These are phyloP conservation scores for Lasiodiplodia theobromae DNA, from an alignment of 2,329 filamentous ascomycete species.

Conservation along the genomic window DNA sequence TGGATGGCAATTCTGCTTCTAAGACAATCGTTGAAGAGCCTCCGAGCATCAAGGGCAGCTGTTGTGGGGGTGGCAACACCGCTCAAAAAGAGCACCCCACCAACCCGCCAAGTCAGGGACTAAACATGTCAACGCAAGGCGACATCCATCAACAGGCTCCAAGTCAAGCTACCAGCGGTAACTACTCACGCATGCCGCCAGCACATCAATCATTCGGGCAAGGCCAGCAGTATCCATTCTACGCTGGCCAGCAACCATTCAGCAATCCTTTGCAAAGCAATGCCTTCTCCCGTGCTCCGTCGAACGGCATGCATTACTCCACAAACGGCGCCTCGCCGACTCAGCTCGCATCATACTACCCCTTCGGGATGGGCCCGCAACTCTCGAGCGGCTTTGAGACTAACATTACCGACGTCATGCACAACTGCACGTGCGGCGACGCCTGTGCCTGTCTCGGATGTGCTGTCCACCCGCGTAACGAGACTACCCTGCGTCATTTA, in stretches of 20 bases:
- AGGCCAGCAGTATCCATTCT: conserved; percentile 7
- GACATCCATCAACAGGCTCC: neutral
- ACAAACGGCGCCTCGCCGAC: neutral
- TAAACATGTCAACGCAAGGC: neutral
- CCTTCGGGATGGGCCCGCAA: conserved; percentile 1
- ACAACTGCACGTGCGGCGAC: conserved; percentile 69
- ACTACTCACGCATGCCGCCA: conserved; percentile 4
- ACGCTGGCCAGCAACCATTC: neutral
- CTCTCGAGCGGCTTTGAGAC: neutral
- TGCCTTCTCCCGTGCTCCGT: neutral
- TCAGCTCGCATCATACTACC: conserved; percentile 1
- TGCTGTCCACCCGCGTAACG: conserved; percentile 71
- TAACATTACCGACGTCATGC: conserved; percentile 34
- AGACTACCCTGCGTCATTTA: conserved; percentile 64
- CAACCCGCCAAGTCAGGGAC: neutral
- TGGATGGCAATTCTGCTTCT: conserved; percentile 8
- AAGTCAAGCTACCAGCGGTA: conserved; percentile 2
- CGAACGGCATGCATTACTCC: conserved; percentile 6
- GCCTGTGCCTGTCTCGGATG: conserved; percentile 73
- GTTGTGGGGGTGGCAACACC: neutral
- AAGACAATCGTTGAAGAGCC: conserved; percentile 14
- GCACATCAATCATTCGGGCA: conserved; percentile 2
- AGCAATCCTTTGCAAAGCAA: conserved; percentile 3
- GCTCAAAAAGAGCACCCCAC: neutral
- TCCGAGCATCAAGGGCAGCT: neutral